phyloP scores from a whole-genome alignment of 352 stramenopile species.

The Thraustochytrium sp. region DNA sequence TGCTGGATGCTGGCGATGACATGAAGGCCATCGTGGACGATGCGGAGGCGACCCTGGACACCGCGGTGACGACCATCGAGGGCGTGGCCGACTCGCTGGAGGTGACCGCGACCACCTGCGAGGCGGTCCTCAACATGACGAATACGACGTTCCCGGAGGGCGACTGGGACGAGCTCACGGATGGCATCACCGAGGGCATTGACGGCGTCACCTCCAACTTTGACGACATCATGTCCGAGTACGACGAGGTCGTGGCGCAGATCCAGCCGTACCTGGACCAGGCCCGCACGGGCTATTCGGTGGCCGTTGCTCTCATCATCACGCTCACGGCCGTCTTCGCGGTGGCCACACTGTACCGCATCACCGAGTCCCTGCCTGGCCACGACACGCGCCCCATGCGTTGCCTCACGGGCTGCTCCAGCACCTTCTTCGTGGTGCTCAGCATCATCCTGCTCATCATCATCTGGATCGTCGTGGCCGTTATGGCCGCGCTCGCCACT shows the following conservation, averaged over 20 bases:
- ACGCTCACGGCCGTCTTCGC: conserved; percentile 1
- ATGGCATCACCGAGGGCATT: not conserved
- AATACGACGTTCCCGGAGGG: conserved; percentile 8
- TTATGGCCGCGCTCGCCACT: not conserved
- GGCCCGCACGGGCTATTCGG: not conserved
- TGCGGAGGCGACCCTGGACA: not conserved
- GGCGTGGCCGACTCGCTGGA: not conserved
- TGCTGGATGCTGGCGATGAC: not conserved
- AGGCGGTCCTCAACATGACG: not conserved
- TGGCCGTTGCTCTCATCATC: conserved; percentile 22
- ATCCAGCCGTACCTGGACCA: not conserved
- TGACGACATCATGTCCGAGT: not conserved
- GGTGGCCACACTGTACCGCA: conserved; percentile 6
- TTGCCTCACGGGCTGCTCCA: not conserved
- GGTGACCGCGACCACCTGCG: not conserved
- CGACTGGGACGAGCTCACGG: not conserved
- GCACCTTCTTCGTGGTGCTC: not conserved
- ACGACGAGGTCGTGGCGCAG: not conserved
- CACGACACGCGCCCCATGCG: not conserved
- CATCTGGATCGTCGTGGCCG: not conserved
- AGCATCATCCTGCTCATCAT: conserved; percentile 12
- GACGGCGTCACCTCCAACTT: not conserved
- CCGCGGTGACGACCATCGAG: not conserved
- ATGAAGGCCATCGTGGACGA: not conserved
- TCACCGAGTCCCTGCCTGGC: not conserved